Conservation (phyloP, 2,329 filamentous ascomycete species). For the Exophiala oligosperma region DNA sequence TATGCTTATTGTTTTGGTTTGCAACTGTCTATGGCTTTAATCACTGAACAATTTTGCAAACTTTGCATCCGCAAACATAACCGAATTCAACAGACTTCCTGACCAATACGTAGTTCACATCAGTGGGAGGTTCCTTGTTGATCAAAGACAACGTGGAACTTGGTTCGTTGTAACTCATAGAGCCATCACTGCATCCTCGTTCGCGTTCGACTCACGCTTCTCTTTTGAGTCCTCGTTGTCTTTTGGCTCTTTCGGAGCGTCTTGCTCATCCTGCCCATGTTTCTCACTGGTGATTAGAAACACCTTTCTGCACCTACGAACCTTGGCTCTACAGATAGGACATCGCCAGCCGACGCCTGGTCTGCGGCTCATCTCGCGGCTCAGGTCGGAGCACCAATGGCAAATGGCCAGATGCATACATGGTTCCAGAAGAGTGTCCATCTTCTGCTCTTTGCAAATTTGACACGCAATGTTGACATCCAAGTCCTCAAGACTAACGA, state of each 20-base stretch:
- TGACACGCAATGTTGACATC: slow-evolving; percentile 25
- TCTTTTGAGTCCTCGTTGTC: neutral
- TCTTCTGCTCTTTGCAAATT: slow-evolving; percentile 28
- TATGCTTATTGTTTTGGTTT: too few relatives aligned
- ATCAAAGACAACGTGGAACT: too few relatives aligned
- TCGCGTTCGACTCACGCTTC: neutral
- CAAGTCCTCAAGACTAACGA: slow-evolving; percentile 21
- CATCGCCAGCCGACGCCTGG: slow-evolving; percentile 3
- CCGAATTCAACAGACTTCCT: too few relatives aligned
- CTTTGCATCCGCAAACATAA: too few relatives aligned
- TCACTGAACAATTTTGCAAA: too few relatives aligned
- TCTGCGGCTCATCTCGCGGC: slow-evolving; percentile 9
- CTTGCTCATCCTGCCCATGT: neutral
- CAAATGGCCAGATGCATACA: slow-evolving; percentile 30
- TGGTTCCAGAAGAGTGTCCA: slow-evolving; percentile 26
- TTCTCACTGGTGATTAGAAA: slow-evolving; percentile 13
- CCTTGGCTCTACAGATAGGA: slow-evolving; percentile 23
- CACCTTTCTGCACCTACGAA: slow-evolving; percentile 16
- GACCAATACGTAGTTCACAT: too few relatives aligned
- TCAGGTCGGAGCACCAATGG: slow-evolving; percentile 26
- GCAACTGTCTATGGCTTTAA: too few relatives aligned
- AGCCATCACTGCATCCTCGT: too few relatives aligned
- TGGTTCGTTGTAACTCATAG: too few relatives aligned
- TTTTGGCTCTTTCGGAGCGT: neutral
- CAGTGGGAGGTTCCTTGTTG: too few relatives aligned